A percentile compares a stretch with the other conserved stretches of the same genome.
Evolutionary conservation across 192 early-diverging fungal species (phyloP).

Genomic region (Coemansia sp.): DNA sequence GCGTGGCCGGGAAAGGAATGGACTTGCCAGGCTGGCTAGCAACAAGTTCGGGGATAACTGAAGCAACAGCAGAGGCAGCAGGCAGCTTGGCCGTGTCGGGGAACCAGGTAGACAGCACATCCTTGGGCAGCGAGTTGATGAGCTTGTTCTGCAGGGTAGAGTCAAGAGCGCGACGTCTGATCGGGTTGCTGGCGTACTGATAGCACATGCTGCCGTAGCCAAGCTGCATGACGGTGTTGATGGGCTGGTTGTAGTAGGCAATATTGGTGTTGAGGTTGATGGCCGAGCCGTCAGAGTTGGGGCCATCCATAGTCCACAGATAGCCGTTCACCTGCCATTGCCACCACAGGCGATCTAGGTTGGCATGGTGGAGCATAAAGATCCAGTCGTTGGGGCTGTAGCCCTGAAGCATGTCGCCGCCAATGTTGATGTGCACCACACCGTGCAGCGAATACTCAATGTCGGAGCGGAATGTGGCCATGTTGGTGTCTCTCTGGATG

Average conservation of each 20-base stretch:
- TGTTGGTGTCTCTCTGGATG: constrained; percentile 31
- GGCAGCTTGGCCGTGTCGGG: constrained; percentile 25
- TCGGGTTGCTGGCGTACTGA: constrained; percentile 44
- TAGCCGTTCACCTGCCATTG: constrained; percentile 46
- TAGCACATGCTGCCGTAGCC: constrained; percentile 52
- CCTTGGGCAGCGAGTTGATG: constrained; percentile 16
- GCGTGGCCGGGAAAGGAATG: constrained; percentile 33
- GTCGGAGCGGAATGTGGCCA: constrained; percentile 39
- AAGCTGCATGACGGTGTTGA: constrained; percentile 48
- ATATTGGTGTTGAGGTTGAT: constrained; percentile 27
- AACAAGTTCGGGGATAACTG: not conserved
- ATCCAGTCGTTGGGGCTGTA: constrained; percentile 52
- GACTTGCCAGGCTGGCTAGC: constrained; percentile 10
- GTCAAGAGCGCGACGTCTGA: constrained; percentile 24
- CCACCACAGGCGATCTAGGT: constrained; percentile 52
- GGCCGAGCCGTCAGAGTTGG: constrained; percentile 21
- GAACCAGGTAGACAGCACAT: constrained; percentile 34
- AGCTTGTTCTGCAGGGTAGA: constrained; percentile 8
- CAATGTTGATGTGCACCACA: constrained; percentile 47
- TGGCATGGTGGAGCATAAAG: constrained; percentile 53
- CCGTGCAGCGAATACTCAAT: constrained; percentile 51
- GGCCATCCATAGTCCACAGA: constrained; percentile 43
- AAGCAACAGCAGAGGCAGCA: not conserved
- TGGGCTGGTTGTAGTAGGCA: constrained; percentile 34
- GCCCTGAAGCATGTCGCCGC: constrained; percentile 51